Conservation (phyloP, 495 filamentous ascomycete species). For the Paragyromitra xinjiangensis region DNA sequence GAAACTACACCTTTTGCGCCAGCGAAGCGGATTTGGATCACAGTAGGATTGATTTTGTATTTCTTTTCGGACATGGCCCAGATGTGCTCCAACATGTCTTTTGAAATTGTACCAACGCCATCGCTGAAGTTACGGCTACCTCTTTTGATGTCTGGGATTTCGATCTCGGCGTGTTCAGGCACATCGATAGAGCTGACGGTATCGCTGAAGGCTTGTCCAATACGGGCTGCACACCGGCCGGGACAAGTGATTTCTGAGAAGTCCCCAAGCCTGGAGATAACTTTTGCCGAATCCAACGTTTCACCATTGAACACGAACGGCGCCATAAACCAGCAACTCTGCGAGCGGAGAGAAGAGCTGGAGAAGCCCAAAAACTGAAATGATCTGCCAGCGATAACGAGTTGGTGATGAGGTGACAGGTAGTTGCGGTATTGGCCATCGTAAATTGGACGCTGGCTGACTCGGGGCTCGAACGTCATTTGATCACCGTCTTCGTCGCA, state of each 20-base stretch:
- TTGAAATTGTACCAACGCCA: slow-evolving; percentile 77
- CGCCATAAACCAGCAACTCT: slow-evolving; percentile 78
- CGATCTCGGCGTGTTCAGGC: slow-evolving; percentile 56
- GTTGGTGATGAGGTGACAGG: slow-evolving; percentile 58
- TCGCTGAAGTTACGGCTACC: slow-evolving; percentile 74
- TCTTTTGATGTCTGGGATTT: slow-evolving; percentile 63
- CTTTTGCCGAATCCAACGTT: slow-evolving; percentile 60
- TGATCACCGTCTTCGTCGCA: slow-evolving; percentile 75
- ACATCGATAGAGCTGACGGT: slow-evolving; percentile 68
- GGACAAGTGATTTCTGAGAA: slow-evolving; percentile 72
- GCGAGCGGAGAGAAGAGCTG: slow-evolving; percentile 75
- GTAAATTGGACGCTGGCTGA: slow-evolving; percentile 67
- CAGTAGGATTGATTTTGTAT: slow-evolving; percentile 64
- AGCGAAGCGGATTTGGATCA: slow-evolving; percentile 75
- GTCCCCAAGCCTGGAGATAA: slow-evolving; percentile 72
- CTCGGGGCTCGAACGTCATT: slow-evolving; percentile 66
- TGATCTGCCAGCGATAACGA: slow-evolving; percentile 69
- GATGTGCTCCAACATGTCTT: slow-evolving; percentile 64
- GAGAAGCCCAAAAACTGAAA: slow-evolving; percentile 83
- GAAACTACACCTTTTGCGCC: slow-evolving; percentile 63
- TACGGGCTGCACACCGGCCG: slow-evolving; percentile 79
- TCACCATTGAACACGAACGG: slow-evolving; percentile 66
- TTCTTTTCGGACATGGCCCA: slow-evolving; percentile 61
- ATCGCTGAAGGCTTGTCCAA: slow-evolving; percentile 85
- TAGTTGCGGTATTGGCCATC: slow-evolving; percentile 64